phyloP scores from a whole-genome alignment of 129 eudicot species.

The Tanacetum coccineum region DNA sequence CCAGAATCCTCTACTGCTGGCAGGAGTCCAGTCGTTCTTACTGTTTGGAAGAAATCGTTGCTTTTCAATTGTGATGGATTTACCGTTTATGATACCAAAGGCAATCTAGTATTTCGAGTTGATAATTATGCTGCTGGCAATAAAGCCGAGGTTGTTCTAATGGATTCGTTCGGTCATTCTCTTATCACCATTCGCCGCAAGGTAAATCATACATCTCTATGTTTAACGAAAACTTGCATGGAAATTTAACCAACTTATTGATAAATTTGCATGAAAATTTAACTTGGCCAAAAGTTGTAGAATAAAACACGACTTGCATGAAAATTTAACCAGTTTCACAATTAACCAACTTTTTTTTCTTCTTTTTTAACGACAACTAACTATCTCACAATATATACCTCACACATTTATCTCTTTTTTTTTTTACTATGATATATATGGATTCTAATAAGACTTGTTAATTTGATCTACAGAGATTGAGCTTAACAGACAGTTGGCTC shows the following conservation, averaged over 20 bases:
- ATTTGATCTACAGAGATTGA: constrained; percentile 46
- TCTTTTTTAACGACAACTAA: too few species aligned
- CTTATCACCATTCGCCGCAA: constrained; percentile 75
- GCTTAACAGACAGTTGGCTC: constrained; percentile 56
- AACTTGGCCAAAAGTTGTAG: too few species aligned
- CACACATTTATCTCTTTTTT: too few species aligned
- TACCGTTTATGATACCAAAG: constrained; percentile 61
- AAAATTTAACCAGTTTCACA: too few species aligned
- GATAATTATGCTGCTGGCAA: constrained; percentile 52
- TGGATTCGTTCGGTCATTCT: constrained; percentile 61
- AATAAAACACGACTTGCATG: too few species aligned
- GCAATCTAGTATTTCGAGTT: constrained; percentile 68
- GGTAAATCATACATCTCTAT: constrained; percentile 22
- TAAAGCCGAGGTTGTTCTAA: constrained; percentile 50
- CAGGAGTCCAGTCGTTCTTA: constrained; percentile 31
- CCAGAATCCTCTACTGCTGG: background rate
- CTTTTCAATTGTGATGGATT: constrained; percentile 73
- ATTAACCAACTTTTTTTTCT: background rate
- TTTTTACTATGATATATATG: background rate
- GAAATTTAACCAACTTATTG: too few species aligned
- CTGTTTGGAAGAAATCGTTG: constrained; percentile 79
- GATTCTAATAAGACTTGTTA: background rate
- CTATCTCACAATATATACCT: too few species aligned
- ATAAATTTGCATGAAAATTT: too few species aligned
- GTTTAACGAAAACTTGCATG: too few species aligned